Evolutionary conservation across 306 rosid genomes (phyloP), one percentile per base, ranked within the genome.

Genomic region (Lathyrus oleraceus): DNA sequence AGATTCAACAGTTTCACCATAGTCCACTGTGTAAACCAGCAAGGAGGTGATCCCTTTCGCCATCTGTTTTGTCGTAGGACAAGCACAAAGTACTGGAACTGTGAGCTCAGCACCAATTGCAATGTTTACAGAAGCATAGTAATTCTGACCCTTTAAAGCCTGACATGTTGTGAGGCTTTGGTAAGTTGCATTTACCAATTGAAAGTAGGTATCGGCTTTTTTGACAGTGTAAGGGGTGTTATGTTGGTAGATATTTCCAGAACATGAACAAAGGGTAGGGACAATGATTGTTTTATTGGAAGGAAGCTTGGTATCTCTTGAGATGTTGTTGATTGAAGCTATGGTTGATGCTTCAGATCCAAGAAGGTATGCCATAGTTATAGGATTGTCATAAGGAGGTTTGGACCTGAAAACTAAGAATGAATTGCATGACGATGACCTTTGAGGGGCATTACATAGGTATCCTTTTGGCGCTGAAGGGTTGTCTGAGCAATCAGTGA

Each of bases 111-210:
- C 70, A 25, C 83, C 88, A 30, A 74, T 38, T 27, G 74, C 5
- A 72, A 87, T 67, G n/a, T 28, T 1, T 1, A 0, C 6, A 8
- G 83, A 17, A 1, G 81, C 35, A 35, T 84, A 87, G 16, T 81
- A 79, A 42, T 87, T 87, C 67, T 81, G 88, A 20, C 83, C 71
- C 15, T 17, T 65, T 74, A 84, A 0, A 47, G 86, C 85, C 13
- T 81, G 87, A 27, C 88, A 87, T 2, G 86, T 87, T 10, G 86
- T 72, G 44, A 87, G 79, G 67, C 86, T 79, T 77, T 81, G 86
- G 76, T 36, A 87, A 20, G 62, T 81, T 10, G 10, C n/a, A 10
- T 11, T 35, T 0, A 76, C 83, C 39, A 73, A 63, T 0, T 2
- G 1, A 39, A 0, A 81, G 71, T 87, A 87, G 0, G 74, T 64